phyloP scores from a whole-genome alignment of 208 protist genomes.

The Leishmania braziliensis region DNA sequence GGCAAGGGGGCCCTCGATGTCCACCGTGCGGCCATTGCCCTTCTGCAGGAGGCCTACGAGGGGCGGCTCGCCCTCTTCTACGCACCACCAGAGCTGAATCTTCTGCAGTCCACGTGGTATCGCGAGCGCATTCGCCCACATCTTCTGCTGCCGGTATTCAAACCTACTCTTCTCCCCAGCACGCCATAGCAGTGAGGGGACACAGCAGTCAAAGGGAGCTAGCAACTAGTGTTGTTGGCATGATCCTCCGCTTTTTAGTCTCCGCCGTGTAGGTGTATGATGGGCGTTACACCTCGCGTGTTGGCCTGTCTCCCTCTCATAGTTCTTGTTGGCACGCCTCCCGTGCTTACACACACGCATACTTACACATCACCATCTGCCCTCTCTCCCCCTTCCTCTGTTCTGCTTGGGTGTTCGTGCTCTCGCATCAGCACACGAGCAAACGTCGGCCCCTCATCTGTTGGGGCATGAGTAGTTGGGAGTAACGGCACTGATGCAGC shows the following conservation, averaged over 20 bases:
- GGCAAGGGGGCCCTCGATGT: slow-evolving; percentile 86
- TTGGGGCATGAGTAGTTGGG: neutral
- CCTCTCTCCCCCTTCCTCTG: neutral
- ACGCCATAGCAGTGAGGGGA: neutral
- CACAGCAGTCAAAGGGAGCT: neutral
- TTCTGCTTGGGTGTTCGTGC: neutral
- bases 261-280: neutral
- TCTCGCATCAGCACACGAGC: neutral
- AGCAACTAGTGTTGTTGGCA: neutral
- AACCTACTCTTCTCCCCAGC: neutral
- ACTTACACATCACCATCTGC: neutral
- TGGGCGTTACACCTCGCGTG: neutral
- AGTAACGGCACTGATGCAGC: neutral
- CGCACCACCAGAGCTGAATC: slow-evolving; percentile 64
- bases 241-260: neutral
- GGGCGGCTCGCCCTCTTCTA: slow-evolving; percentile 89
- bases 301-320: neutral
- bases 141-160: slow-evolving; percentile 43
- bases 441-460: neutral
- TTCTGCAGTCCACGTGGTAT: slow-evolving; percentile 57
- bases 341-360: neutral
- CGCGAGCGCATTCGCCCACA: slow-evolving; percentile 39
- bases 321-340: neutral
- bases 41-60: slow-evolving; percentile 90
- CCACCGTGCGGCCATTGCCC: slow-evolving; percentile 88